These are phyloP conservation scores for barrel medic (Medicago truncatula) DNA, from an alignment of 306 rosid species.

Conservation along the genomic window MtrunA17r5.0-ANR NC_053042.1:8821001-8821500, in stretches of 20 bases:
- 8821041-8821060: not conserved
- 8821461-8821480: too few species aligned
- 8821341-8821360: not conserved
- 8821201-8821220: too few species aligned
- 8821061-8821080: too few species aligned
- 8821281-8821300: not conserved
- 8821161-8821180: not conserved
- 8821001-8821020: too few species aligned
- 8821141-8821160: not conserved
- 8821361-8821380: too few species aligned
- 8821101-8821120: not conserved
- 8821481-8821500: too few species aligned
- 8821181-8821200: not conserved
- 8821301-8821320: not conserved
- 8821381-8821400: too few species aligned
- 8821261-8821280: not conserved
- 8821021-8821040: too few species aligned
- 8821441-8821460: too few species aligned
- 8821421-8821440: too few species aligned
- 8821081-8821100: not conserved
- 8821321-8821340: not conserved
- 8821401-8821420: too few species aligned
- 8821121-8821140: too few species aligned
- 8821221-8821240: not conserved
- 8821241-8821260: not conserved